Conservation (phyloP, 225 moss, liverwort and hornwort genomes). For the Bryum argenteum region DNA sequence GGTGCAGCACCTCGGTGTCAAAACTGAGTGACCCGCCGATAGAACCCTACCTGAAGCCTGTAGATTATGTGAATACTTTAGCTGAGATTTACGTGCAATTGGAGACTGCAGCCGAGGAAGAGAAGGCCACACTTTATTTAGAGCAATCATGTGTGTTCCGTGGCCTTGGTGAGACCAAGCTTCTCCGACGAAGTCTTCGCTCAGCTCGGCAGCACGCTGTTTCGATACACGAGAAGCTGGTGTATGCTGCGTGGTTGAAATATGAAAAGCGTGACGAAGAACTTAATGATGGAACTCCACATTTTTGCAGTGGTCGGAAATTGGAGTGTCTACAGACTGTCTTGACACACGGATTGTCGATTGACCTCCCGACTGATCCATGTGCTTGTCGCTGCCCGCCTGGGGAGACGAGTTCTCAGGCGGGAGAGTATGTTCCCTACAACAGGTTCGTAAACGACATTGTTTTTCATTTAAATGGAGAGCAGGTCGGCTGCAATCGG, state of each 20-base stretch:
- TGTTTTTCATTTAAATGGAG: slow-evolving; percentile 76
- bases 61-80: slow-evolving; percentile 96
- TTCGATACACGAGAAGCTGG: slow-evolving; percentile 89
- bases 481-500: slow-evolving; percentile 77
- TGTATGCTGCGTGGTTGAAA: slow-evolving; percentile 96
- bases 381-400: slow-evolving; percentile 68
- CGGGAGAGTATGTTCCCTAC: slow-evolving; percentile 44
- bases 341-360: slow-evolving; percentile 59
- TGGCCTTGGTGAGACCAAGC: slow-evolving; percentile 93
- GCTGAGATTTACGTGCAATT: slow-evolving; percentile 92
- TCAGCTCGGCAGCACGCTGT: slow-evolving; percentile 87
- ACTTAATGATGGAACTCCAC: slow-evolving; percentile 73
- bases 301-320: slow-evolving; percentile 83
- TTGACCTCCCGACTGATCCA: slow-evolving; percentile 74
- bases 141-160: slow-evolving; percentile 97
- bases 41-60: slow-evolving; percentile 83
- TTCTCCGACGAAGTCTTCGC: slow-evolving; percentile 89
- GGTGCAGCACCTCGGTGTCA: slow-evolving; percentile 81
- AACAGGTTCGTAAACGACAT: slow-evolving; percentile 71
- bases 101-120: slow-evolving; percentile 76
- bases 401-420: slow-evolving; percentile 48
- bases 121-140: slow-evolving; percentile 75
- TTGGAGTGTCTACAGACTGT: slow-evolving; percentile 83
- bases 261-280: slow-evolving; percentile 95
- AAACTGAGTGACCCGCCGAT: slow-evolving; percentile 85